Evolutionary conservation across 139 green algal genomes (phyloP), one percentile per base, ranked within the genome.

Genomic region (Chlamydomonas sp.): DNA sequence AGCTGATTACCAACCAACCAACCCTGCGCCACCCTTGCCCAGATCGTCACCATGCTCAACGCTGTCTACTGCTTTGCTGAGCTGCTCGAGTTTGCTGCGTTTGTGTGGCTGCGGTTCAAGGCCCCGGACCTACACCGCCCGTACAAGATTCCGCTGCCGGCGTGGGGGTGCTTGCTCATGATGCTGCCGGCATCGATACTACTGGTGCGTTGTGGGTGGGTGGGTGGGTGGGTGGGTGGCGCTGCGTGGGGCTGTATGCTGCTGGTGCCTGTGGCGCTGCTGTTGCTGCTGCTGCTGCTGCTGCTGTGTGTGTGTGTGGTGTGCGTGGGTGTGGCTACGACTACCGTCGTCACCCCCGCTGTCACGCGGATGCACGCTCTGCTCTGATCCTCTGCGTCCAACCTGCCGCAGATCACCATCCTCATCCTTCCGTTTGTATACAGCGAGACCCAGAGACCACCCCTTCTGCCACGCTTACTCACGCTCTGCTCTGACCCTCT

Each of bases 41-140:
- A 87, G 43, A 92, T 95, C 58, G 85, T 96, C 49, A 81, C 94
- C 75, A 73, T 96, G 67, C 81, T 96, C 24, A 97, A 97, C 82
- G 86, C 90, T 39, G 80, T 96, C 48, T 98, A 98, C 81, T 97
- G 92, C 83, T 69, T 98, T 49, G 92, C 87, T 10, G 86, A 96
- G 83, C 80, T 98, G 66, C 83, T 97, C 58, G 92, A 98, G 89
- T 98, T 97, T 82, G 81, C 78, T 28, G 93, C 93, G 5, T 97
- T 96, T 63, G 67, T 98, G 26, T 84, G 76, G 80, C 79, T 98
- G 70, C 81, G 92, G 16, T 73, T 95, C 65, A 86, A 73, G 47
- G 54, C 67, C 24, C 90, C 90, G 1, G 36, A 87, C 35, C 81
- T 94, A 31, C 67, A 70, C 3, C 77, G 89, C 13, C 83, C 86